Percentiles rank a stretch among this genome's conserved stretches.
phyloP scores from a whole-genome alignment of 2,329 filamentous ascomycete species.

The Claviceps capensis region DNA sequence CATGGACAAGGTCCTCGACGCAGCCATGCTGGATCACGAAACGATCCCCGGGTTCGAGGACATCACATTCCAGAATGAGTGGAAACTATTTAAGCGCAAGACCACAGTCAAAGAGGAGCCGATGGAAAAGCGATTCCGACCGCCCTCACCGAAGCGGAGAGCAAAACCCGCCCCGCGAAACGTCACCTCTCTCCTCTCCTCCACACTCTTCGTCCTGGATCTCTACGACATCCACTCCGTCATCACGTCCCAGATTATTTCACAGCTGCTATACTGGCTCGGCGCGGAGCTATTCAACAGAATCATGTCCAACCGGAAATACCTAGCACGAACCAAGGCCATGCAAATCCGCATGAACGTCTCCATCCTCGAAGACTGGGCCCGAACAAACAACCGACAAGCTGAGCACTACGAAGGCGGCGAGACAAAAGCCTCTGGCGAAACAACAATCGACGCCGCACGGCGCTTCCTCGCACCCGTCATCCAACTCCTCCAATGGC shows the following conservation, averaged over 20 bases:
- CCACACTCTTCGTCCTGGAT: conserved; percentile 91
- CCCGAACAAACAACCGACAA: conserved; percentile 78
- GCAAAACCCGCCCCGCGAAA: conserved; percentile 89
- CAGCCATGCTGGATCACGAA: conserved; percentile 92
- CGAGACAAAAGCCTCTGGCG: conserved; percentile 71
- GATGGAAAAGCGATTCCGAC: conserved; percentile 76
- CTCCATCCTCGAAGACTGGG: conserved; percentile 91
- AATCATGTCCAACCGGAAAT: conserved; percentile 92
- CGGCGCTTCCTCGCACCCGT: conserved; percentile 76
- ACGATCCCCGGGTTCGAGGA: conserved; percentile 96
- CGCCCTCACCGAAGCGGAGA: conserved; percentile 83
- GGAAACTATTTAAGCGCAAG: conserved; percentile 92
- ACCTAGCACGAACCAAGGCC: conserved; percentile 88
- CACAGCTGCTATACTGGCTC: conserved; percentile 92
- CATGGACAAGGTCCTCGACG: conserved; percentile 89
- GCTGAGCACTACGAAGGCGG: conserved; percentile 94
- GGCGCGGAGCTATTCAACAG: conserved; percentile 94
- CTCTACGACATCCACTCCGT: conserved; percentile 98
- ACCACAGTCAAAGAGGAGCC: conserved; percentile 82
- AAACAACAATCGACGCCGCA: conserved; percentile 74
- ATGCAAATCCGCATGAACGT: conserved; percentile 99
- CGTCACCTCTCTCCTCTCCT: conserved; percentile 88
- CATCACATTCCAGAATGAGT: conserved; percentile 94
- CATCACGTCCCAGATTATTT: conserved; percentile 80
- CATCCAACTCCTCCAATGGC: conserved; percentile 90